Evolutionary conservation across 2,329 filamentous ascomycete species (phyloP).

Genomic region (Trichoderma sp.): DNA sequence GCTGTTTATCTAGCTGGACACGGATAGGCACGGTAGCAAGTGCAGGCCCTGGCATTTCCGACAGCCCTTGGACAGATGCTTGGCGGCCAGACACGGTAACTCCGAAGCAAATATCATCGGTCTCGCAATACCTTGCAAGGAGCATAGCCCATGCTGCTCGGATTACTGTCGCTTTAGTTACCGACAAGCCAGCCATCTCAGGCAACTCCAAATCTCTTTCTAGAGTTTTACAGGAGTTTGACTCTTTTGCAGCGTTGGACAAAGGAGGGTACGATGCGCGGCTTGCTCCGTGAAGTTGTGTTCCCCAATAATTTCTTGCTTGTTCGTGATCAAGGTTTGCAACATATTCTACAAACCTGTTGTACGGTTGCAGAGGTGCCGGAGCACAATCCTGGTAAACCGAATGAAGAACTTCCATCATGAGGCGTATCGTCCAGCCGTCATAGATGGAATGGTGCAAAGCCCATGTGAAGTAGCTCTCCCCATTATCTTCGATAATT

Average conservation of each 20-base stretch:
- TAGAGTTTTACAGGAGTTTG: background rate
- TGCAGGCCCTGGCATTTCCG: conserved; percentile 19
- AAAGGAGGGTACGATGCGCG: background rate
- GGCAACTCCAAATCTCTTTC: background rate
- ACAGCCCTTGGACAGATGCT: conserved; percentile 7
- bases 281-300: background rate
- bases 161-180: conserved; percentile 23
- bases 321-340: background rate
- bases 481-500: background rate
- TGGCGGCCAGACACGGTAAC: conserved; percentile 25
- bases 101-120: conserved; percentile 28
- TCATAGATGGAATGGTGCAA: conserved; percentile 34
- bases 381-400: background rate
- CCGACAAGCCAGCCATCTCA: background rate
- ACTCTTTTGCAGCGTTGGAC: background rate
- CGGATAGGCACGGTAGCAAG: conserved; percentile 24
- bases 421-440: conserved; percentile 29
- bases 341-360: background rate
- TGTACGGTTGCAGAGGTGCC: background rate
- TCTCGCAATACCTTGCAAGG: conserved; percentile 23
- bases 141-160: conserved; percentile 28
- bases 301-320: background rate
- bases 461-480: conserved; percentile 27
- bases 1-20: conserved; percentile 11
- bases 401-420: conserved; percentile 22